Evolutionary conservation across 2,329 filamentous ascomycete genomes (phyloP).

Genomic region (Penicillium sp.): DNA sequence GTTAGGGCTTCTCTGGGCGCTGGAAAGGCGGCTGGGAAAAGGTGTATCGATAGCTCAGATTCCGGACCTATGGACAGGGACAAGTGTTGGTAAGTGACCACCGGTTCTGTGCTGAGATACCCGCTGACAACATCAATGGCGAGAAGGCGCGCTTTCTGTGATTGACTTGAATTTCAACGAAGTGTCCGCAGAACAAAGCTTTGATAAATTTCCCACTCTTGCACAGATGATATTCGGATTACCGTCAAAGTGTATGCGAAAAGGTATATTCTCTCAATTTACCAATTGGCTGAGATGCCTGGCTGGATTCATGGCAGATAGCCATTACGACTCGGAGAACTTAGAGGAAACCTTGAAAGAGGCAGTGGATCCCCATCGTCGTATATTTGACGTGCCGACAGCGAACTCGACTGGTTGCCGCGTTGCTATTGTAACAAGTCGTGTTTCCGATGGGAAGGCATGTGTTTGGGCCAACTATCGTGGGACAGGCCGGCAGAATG

Average conservation of each 20-base stretch:
- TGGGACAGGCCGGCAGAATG: conserved; percentile 4
- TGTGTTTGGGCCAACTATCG: conserved; percentile 20
- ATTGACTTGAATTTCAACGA: too few species aligned
- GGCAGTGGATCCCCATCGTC: conserved; percentile 1
- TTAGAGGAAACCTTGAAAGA: conserved; percentile 6
- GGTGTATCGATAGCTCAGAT: conserved; percentile 4
- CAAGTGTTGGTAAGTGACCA: conserved; percentile 19
- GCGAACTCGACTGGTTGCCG: not conserved
- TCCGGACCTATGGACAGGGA: conserved; percentile 12
- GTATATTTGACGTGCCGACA: conserved; percentile 14
- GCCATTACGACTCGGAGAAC: conserved; percentile 14
- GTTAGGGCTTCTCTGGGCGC: conserved; percentile 14
- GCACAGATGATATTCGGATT: too few species aligned
- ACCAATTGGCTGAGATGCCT: conserved; percentile 3
- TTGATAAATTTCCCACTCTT: conserved; percentile 17
- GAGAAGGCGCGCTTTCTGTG: too few species aligned
- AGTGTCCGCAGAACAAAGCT: conserved; percentile 11
- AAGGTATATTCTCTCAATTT: not conserved
- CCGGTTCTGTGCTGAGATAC: too few species aligned
- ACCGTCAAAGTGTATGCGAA: too few species aligned
- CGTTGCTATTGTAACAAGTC: conserved; percentile 18
- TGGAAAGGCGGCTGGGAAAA: conserved; percentile 15
- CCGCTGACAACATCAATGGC: too few species aligned
- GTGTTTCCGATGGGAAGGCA: conserved; percentile 20
- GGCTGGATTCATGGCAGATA: conserved; percentile 5